These are phyloP conservation scores for Emericellopsis cladophorae DNA, from an alignment of 2,329 filamentous ascomycete species.

Conservation along the genomic window DNA sequence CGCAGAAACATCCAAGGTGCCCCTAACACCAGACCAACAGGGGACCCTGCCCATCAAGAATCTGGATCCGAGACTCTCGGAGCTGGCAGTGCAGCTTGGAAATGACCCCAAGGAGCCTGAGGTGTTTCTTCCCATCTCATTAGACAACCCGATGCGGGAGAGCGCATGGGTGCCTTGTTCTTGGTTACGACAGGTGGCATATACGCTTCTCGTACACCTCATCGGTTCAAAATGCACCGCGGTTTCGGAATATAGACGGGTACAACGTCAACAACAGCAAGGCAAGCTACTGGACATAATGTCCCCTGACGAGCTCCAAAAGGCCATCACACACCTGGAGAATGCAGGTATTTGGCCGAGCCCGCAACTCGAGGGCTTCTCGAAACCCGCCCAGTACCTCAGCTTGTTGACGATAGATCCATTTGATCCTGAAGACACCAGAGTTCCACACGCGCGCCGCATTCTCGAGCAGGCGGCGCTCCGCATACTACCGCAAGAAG, in stretches of 20 bases:
- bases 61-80: slow-evolving; percentile 25
- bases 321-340: slow-evolving; percentile 8
- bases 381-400: slow-evolving; percentile 6
- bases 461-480: slow-evolving; percentile 7
- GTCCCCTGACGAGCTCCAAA: slow-evolving; percentile 1
- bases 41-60: slow-evolving; percentile 5
- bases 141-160: slow-evolving; percentile 40
- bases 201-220: slow-evolving; percentile 28
- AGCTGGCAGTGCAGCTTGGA: slow-evolving; percentile 20
- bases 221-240: slow-evolving; percentile 6
- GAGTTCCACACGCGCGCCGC: slow-evolving; percentile 9
- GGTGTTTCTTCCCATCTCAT: slow-evolving; percentile 53
- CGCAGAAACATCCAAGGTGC: slow-evolving; percentile 8
- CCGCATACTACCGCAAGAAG: neutral
- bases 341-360: slow-evolving; percentile 7
- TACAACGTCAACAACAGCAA: slow-evolving; percentile 15
- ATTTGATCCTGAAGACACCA: no score
- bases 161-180: slow-evolving; percentile 45
- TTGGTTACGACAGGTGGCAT: slow-evolving; percentile 37
- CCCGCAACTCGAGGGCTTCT: neutral
- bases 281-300: slow-evolving; percentile 12
- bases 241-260: slow-evolving; percentile 23
- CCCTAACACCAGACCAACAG: slow-evolving; percentile 4
- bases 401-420: no score
- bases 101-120: slow-evolving; percentile 9